These are phyloP conservation scores for Penicillium flavigenum DNA, from an alignment of 495 filamentous ascomycete species.

Conservation along the genomic window DNA sequence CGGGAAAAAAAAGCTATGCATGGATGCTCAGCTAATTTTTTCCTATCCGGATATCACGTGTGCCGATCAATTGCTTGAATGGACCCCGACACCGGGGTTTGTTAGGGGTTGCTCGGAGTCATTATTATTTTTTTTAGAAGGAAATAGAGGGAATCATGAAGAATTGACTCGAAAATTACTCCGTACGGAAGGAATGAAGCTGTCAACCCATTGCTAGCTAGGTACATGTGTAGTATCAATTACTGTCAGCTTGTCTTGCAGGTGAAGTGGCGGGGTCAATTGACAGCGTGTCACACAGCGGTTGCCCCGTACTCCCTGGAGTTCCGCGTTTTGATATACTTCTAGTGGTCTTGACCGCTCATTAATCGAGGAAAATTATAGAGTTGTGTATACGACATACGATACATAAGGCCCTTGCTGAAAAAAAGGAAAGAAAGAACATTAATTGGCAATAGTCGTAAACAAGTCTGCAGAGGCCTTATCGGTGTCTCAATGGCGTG, in stretches of 20 bases:
- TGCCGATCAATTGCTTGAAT: conserved; percentile 9
- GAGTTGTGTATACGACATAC: background rate
- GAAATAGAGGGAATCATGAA: background rate
- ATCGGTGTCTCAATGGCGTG: conserved; percentile 13
- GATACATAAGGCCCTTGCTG: background rate
- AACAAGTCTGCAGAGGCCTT: conserved; percentile 1
- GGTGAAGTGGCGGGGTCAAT: conserved; percentile 8
- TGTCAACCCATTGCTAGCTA: too few relatives aligned
- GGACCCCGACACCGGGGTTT: conserved; percentile 11
- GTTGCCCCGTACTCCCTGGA: conserved; percentile 3
- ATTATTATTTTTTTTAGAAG: background rate
- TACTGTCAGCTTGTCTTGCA: background rate
- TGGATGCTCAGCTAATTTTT: conserved; percentile 2
- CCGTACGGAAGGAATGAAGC: too few relatives aligned
- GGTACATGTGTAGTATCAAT: too few relatives aligned
- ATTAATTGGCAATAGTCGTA: conserved; percentile 1
- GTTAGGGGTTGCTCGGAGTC: background rate
- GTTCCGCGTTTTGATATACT: background rate
- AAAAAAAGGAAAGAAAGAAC: background rate
- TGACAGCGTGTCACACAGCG: conserved; percentile 3
- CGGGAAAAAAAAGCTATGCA: background rate
- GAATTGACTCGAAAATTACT: background rate
- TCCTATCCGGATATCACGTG: conserved; percentile 6
- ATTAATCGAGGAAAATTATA: background rate
- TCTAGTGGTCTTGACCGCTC: background rate